Percentiles rank a stretch among this genome's conserved stretches.
These are phyloP conservation scores for Nannochloris sp. DNA, from an alignment of 139 green algal genomes.

Conservation along the genomic window DNA sequence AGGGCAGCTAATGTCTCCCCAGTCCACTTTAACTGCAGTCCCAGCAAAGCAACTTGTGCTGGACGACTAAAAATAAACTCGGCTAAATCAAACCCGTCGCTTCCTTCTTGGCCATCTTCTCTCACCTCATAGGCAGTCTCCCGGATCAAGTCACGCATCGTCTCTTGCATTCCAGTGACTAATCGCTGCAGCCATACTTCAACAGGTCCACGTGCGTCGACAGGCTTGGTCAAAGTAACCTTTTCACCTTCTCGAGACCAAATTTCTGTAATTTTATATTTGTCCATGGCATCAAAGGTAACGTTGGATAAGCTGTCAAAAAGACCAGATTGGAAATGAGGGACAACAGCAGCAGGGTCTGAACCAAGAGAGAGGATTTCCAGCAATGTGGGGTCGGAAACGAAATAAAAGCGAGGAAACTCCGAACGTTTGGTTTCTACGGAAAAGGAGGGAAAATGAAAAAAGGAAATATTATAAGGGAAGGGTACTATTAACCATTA, in stretches of 20 bases:
- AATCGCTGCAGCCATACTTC: slow-evolving; percentile 92
- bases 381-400: slow-evolving; percentile 91
- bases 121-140: background rate
- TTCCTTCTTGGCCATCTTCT: background rate
- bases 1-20: slow-evolving; percentile 63
- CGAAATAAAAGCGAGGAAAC: slow-evolving; percentile 97
- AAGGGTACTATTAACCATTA: background rate
- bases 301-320: slow-evolving; percentile 87
- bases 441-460: background rate
- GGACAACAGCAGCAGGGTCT: slow-evolving; percentile 81
- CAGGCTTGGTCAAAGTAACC: slow-evolving; percentile 51
- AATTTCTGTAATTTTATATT: slow-evolving; percentile 87
- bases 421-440: slow-evolving; percentile 84
- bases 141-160: slow-evolving; percentile 27
- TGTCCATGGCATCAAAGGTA: slow-evolving; percentile 85
- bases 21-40: slow-evolving; percentile 95
- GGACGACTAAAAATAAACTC: slow-evolving; percentile 32
- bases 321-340: slow-evolving; percentile 92
- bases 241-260: slow-evolving; percentile 75
- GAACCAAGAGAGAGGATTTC: slow-evolving; percentile 92
- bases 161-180: slow-evolving; percentile 87
- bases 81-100: background rate
- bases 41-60: slow-evolving; percentile 72
- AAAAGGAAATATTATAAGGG: background rate
- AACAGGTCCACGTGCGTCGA: slow-evolving; percentile 82